Conservation (phyloP, 2,329 filamentous ascomycete genomes). For the Verticillium longisporum region DNA sequence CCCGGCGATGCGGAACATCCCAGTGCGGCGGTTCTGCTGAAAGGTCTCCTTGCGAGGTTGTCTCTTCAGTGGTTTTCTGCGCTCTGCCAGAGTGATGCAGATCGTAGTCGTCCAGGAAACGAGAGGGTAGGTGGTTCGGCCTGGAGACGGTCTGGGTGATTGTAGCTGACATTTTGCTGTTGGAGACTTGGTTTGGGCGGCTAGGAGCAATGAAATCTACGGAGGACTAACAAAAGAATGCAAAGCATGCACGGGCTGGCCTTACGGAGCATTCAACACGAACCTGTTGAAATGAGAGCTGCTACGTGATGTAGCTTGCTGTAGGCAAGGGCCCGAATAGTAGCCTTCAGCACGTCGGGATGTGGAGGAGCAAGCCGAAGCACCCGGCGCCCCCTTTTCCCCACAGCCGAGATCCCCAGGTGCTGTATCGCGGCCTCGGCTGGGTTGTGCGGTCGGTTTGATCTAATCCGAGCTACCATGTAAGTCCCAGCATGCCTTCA, state of each 20-base stretch:
- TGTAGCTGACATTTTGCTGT: conserved; percentile 5
- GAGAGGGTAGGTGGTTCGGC: conserved; percentile 24
- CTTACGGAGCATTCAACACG: too few relatives aligned
- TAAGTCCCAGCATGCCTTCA: too few relatives aligned
- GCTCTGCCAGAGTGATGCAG: conserved; percentile 29
- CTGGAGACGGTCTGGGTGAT: conserved; percentile 32
- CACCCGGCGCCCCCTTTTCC: neutral
- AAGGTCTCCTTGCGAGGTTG: neutral
- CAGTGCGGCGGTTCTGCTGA: conserved; percentile 5
- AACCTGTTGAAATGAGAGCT: too few relatives aligned
- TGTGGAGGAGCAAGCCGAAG: conserved; percentile 1
- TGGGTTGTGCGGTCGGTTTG: too few relatives aligned
- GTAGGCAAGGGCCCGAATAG: neutral
- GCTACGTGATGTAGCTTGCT: neutral
- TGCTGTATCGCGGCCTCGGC: too few relatives aligned
- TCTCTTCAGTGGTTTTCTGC: neutral
- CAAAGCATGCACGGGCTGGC: too few relatives aligned
- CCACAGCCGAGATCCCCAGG: neutral
- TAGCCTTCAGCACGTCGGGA: neutral
- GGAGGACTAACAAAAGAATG: too few relatives aligned
- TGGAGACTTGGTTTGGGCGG: neutral
- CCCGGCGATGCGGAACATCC: conserved; percentile 13
- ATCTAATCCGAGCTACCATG: too few relatives aligned
- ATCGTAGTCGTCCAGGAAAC: conserved; percentile 36
- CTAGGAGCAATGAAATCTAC: too few relatives aligned